Evolutionary conservation across 192 early-diverging fungal genomes (phyloP).

Genomic region (Coemansia asiatica): DNA sequence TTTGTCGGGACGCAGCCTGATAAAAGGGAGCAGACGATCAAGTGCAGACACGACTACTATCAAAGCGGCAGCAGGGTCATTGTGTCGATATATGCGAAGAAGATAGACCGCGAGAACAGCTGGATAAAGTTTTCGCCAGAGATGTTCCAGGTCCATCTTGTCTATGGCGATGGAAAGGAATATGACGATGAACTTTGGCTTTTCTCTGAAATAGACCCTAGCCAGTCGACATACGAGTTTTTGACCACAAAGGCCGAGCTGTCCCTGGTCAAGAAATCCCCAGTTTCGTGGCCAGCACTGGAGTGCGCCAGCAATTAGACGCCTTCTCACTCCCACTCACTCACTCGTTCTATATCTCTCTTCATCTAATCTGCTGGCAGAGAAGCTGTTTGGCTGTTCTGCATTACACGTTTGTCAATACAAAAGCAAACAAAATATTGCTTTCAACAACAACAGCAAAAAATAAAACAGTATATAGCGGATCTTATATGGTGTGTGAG

Average conservation of each 20-base stretch:
- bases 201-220: constrained; percentile 72
- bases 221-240: constrained; percentile 61
- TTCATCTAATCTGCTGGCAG: not conserved
- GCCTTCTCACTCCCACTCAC: no score
- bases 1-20: constrained; percentile 68
- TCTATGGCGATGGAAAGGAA: constrained; percentile 73
- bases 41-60: constrained; percentile 91
- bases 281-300: constrained; percentile 35
- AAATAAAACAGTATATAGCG: no score
- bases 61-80: constrained; percentile 84
- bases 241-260: constrained; percentile 81
- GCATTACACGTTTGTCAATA: no score
- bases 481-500: constrained; percentile 18
- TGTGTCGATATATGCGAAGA: constrained; percentile 92
- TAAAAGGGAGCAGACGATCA: constrained; percentile 17
- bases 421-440: no score
- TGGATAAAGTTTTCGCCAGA: constrained; percentile 66
- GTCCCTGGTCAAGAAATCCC: constrained; percentile 65
- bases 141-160: constrained; percentile 71
- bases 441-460: no score
- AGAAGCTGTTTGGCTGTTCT: no score
- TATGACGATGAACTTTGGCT: constrained; percentile 70
- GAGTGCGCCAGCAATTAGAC: not conserved
- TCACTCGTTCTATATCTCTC: no score
- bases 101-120: constrained; percentile 71